A percentile compares a stretch with the other conserved stretches of the same genome.
These are phyloP conservation scores for Paratinospora sagittata DNA, from an alignment of 164 flowering plant genomes.

Conservation along the genomic window DNA sequence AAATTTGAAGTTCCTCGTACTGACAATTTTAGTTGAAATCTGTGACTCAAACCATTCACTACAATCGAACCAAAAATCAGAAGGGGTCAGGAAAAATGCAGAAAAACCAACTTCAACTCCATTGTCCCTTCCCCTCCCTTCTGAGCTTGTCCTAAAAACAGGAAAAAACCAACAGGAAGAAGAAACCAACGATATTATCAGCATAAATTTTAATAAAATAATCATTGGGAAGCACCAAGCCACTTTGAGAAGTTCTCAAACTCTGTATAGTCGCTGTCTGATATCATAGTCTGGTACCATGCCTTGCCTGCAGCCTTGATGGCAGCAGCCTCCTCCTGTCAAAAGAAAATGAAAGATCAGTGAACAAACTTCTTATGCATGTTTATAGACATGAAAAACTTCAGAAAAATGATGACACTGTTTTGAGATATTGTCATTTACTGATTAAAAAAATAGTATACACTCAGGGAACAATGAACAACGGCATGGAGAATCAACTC, in stretches of 20 bases:
- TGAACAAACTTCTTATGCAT: too few species aligned
- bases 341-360: too few species aligned
- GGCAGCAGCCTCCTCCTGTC: slow-evolving; percentile 73
- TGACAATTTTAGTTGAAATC: background rate
- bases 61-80: background rate
- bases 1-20: background rate
- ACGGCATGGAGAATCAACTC: too few species aligned
- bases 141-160: background rate
- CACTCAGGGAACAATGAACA: too few species aligned
- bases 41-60: background rate
- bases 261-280: slow-evolving; percentile 77
- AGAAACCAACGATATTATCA: background rate
- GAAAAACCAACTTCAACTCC: background rate
- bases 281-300: slow-evolving; percentile 78
- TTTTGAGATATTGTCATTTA: too few species aligned
- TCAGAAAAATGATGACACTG: too few species aligned
- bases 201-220: background rate
- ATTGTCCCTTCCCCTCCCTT: slow-evolving; percentile 1
- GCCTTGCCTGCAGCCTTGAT: slow-evolving; percentile 65
- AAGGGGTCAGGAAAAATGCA: background rate
- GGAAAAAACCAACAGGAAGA: too few species aligned
- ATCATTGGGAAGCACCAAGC: slow-evolving; percentile 70
- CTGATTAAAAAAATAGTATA: too few species aligned
- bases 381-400: too few species aligned
- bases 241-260: slow-evolving; percentile 82